Base-by-base conservation (phyloP, 108 stramenopile species). In the Cyclotella cryptica region DNA sequence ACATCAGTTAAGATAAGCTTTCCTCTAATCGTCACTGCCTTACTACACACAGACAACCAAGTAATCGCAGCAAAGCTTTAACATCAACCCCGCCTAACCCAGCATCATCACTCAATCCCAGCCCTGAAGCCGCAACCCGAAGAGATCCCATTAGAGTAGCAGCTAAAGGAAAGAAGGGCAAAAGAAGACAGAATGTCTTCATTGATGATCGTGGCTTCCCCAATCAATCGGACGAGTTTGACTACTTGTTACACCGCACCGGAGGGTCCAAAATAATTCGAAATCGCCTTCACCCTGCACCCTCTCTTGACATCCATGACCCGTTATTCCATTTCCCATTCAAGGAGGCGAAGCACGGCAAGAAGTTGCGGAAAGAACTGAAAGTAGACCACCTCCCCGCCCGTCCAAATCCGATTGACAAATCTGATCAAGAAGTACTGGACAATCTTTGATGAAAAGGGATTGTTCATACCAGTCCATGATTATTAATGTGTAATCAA, bases 121-220 rank as follows among this genome's bases (percentile, higher is more conserved):
- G 30, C 9, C 21, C 7, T 61, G 30, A 12, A 42, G 43, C 41
- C 63, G n/a, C n/a, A n/a, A n/a, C n/a, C n/a, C n/a, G n/a, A n/a
- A n/a, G n/a, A 10, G 7, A 4, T n/a, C 63, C 59, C 7, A 60
- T 60, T 12, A 21, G 63, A 43, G 26, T 27, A 7, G 63, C 41
- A 44, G 19, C 11, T 7, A 64, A 64, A n/a, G 21, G 17, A 4
- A 12, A 12, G 5, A 63, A 13, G 7, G 29, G 47, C 22, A 14
- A 30, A 3, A 45, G 60, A 13, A 13, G 27, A 10, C 29, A 15
- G 3, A 74, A 65, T 39, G 27, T 54, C 9, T 75, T 57, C 21
- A n/a, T 75, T 28, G 72, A 73, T 39, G 47, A 73, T 35, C 26
- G 61, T n/a, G 72, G 59, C 5, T 61, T 47, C 21, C 59, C 72